Conservation (phyloP, 78 protist genomes). For the Emiliania huxleyi region DNA sequence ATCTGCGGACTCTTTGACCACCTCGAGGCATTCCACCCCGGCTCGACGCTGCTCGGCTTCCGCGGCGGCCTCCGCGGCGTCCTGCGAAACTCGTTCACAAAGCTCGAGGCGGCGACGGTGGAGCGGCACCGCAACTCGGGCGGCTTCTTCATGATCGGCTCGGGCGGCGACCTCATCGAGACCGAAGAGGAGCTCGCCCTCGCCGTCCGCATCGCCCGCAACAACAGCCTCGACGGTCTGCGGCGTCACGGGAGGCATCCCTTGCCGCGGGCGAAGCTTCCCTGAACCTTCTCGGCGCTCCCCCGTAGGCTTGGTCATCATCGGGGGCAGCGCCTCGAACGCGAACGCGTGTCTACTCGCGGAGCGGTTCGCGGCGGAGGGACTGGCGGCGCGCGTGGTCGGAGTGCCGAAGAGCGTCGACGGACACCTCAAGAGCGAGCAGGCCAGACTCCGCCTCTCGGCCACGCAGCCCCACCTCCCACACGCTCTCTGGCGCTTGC, state of each 20-base stretch:
- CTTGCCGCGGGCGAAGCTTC: no score
- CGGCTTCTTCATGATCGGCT: neutral
- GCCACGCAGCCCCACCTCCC: no score
- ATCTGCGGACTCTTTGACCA: conserved; percentile 47
- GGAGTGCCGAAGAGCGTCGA: conserved; percentile 82
- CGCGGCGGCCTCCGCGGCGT: neutral
- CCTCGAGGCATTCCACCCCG: neutral
- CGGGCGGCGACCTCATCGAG: neutral
- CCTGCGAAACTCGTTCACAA: neutral
- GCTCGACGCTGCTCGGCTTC: neutral
- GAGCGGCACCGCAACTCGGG: neutral
- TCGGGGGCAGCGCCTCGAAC: conserved; percentile 76
- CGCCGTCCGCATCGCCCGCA: neutral
- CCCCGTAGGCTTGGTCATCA: conserved; percentile 32
- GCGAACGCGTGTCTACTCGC: conserved; percentile 70
- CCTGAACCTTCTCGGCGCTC: no score
- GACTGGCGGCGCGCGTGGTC: conserved; percentile 25
- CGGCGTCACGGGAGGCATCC: no score
- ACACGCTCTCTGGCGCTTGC: no score
- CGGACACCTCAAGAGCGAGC: conserved; percentile 56
- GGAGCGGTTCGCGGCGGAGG: conserved; percentile 48
- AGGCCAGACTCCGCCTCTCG: no score
- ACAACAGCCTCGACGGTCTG: neutral
- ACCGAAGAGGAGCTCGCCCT: neutral
- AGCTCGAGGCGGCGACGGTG: neutral